A percentile compares a stretch with the other conserved stretches of the same genome.
phyloP scores from a whole-genome alignment of 2,329 filamentous ascomycete species.

The Trichothecium roseum region DNA sequence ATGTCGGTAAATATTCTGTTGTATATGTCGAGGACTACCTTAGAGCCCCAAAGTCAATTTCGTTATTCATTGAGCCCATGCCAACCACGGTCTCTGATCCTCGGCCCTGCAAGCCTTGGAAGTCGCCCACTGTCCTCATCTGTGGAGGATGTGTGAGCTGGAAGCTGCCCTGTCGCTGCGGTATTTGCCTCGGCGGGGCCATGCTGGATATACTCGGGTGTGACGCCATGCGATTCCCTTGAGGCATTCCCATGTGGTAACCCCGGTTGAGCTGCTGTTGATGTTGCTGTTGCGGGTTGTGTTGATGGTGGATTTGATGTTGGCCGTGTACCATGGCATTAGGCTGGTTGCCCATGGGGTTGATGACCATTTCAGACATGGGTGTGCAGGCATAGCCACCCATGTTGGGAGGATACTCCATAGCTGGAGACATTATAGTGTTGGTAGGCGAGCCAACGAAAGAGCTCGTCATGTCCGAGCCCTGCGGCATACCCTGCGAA shows the following conservation, averaged over 20 bases:
- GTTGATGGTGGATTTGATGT: constrained; percentile 12
- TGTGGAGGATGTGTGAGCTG: constrained; percentile 17
- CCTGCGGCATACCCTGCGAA: constrained; percentile 14
- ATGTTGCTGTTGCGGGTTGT: constrained; percentile 9
- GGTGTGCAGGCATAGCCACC: constrained; percentile 31
- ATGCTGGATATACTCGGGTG: constrained; percentile 17
- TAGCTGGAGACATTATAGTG: constrained; percentile 39
- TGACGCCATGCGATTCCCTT: constrained; percentile 18
- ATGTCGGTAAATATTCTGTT: no score
- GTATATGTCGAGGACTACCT: no score
- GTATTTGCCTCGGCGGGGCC: constrained; percentile 9
- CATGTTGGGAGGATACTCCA: constrained; percentile 37
- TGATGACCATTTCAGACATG: constrained; percentile 45
- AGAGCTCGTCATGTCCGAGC: constrained; percentile 32
- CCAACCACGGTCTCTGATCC: constrained; percentile 25
- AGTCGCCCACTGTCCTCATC: constrained; percentile 25
- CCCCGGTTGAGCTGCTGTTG: constrained; percentile 10
- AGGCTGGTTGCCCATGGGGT: constrained; percentile 25
- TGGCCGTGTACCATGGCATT: constrained; percentile 14
- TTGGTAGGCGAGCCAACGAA: constrained; percentile 38
- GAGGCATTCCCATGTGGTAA: constrained; percentile 8
- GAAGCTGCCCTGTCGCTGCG: constrained; percentile 21
- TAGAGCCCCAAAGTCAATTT: constrained; percentile 15
- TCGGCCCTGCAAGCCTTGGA: constrained; percentile 36
- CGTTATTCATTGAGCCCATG: constrained; percentile 16